phyloP scores from a whole-genome alignment of 352 stramenopile genomes.

The Phytophthora litchii region DNA sequence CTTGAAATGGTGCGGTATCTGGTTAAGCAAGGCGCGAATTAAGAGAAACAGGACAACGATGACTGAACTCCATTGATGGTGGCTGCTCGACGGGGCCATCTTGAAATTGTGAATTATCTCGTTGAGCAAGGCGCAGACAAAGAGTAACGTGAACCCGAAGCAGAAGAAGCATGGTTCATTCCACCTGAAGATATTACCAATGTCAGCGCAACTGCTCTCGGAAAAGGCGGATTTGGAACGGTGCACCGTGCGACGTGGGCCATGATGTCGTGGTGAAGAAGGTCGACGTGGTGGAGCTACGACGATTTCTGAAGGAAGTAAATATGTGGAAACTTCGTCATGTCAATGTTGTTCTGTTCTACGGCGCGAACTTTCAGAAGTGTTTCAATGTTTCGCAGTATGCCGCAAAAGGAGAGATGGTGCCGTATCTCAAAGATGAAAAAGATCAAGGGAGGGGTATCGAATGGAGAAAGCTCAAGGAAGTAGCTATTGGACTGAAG shows the following conservation, averaged over 20 bases:
- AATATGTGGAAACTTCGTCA: not conserved
- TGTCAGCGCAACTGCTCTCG: not conserved
- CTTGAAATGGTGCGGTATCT: not conserved
- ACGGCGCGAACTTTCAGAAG: not conserved
- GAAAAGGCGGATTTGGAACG: constrained; percentile 8
- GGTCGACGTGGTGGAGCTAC: constrained; percentile 6
- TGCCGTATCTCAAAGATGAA: constrained; percentile 14
- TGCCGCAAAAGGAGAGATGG: constrained; percentile 15
- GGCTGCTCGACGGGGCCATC: not conserved
- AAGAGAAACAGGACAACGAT: not conserved
- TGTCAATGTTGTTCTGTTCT: not conserved
- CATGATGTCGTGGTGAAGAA: constrained; percentile 11
- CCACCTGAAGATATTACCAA: constrained; percentile 4
- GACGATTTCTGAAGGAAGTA: not conserved
- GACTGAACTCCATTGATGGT: not conserved
- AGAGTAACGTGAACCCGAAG: not conserved
- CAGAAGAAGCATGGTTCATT: constrained; percentile 10
- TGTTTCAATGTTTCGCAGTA: not conserved
- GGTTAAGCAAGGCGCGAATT: not conserved
- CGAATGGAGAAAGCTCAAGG: constrained; percentile 16
- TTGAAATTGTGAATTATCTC: not conserved
- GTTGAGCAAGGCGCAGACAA: not conserved
- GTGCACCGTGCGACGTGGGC: constrained; percentile 19
- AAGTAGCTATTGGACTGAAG: constrained; percentile 21
- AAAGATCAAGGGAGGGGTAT: not conserved